A percentile compares a stretch with the other conserved stretches of the same genome.
Conservation (phyloP, 768 basidiomycete genomes). For the Boletus eberwhitei region DNA sequence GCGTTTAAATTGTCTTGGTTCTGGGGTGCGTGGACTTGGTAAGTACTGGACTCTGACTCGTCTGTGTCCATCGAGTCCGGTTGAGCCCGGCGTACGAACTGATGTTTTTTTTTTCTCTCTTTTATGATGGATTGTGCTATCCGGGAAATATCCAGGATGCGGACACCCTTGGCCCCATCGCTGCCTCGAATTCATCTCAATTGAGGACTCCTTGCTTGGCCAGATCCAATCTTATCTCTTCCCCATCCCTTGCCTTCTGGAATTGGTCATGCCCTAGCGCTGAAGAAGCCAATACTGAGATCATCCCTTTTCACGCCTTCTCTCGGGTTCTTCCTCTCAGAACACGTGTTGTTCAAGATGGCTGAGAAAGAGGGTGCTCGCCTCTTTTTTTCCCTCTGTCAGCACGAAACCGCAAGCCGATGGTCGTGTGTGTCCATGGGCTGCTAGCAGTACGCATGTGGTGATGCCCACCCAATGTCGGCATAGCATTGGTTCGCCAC, state of each 20-base stretch:
- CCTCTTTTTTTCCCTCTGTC: conserved; percentile 1
- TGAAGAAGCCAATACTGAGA: conserved; percentile 6
- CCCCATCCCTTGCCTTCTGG: conserved; percentile 6
- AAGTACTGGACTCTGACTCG: neutral
- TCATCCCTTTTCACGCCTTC: conserved; percentile 8
- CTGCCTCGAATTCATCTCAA: neutral
- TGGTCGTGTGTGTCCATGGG: neutral
- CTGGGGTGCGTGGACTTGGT: neutral
- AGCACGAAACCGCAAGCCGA: conserved; percentile 7
- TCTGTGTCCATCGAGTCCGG: neutral
- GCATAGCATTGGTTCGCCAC: neutral
- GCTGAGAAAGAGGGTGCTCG: conserved; percentile 16
- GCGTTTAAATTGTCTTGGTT: conserved; percentile 11
- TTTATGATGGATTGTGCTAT: neutral
- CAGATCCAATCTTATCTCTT: conserved; percentile 28
- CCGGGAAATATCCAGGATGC: neutral
- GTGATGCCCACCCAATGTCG: neutral
- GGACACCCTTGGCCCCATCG: conserved; percentile 22
- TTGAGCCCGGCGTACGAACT: no score
- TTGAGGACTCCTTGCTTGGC: neutral
- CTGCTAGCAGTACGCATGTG: no score
- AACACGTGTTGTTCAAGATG: conserved; percentile 24
- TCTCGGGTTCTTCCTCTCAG: conserved; percentile 3
- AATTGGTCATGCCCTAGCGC: conserved; percentile 17
- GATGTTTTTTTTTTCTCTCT: no score